phyloP scores from a whole-genome alignment of 441 rosid species.

The Dalechampia spathulata region DNA sequence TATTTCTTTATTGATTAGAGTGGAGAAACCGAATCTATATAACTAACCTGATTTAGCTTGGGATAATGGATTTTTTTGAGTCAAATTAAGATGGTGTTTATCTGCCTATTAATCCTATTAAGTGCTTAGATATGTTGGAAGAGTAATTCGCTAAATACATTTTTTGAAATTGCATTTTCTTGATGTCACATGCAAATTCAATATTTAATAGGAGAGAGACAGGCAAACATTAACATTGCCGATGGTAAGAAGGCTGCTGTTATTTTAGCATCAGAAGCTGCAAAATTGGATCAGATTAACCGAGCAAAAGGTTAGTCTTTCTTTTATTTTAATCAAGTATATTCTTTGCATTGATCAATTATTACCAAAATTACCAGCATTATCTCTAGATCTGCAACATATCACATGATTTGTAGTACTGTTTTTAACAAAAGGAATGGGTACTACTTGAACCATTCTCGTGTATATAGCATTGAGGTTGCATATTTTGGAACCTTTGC shows the following conservation, averaged over 20 bases:
- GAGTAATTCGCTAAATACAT: not conserved
- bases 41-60: too few relatives aligned
- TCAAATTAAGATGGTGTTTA: too few relatives aligned
- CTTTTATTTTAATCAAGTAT: not conserved
- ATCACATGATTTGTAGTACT: too few relatives aligned
- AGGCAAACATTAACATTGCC: slow-evolving; percentile 84
- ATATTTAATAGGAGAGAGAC: slow-evolving; percentile 65
- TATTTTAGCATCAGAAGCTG: slow-evolving; percentile 54
- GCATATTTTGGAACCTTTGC: not conserved
- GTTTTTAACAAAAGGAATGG: too few relatives aligned
- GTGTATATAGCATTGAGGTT: not conserved
- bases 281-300: too few relatives aligned
- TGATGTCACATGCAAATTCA: too few relatives aligned
- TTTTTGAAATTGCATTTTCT: not conserved
- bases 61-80: too few relatives aligned
- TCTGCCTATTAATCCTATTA: too few relatives aligned
- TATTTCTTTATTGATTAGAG: too few relatives aligned
- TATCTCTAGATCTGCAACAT: not conserved
- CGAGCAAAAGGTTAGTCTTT: slow-evolving; percentile 34
- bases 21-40: too few relatives aligned
- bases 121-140: not conserved
- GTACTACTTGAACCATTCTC: too few relatives aligned
- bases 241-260: slow-evolving; percentile 69
- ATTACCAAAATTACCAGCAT: not conserved
- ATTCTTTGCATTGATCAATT: not conserved